Conservation (phyloP, 108 stramenopile species). For the Skeletonema marinoi region DNA sequence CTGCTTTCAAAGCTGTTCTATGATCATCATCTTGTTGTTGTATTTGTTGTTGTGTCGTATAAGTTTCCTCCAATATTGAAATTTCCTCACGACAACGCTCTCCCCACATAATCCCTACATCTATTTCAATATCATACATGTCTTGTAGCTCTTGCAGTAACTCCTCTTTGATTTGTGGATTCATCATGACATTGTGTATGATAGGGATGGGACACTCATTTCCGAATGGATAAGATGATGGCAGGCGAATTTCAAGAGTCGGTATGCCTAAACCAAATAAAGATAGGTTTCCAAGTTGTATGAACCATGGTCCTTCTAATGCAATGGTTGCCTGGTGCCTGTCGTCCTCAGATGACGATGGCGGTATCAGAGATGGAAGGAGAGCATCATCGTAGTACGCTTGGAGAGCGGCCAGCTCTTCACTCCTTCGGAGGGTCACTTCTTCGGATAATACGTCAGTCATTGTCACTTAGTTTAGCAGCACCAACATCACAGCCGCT, state of each 20-base stretch:
- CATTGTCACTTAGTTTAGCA: neutral
- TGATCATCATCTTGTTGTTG: neutral
- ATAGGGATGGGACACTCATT: conserved; percentile 31
- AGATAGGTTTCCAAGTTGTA: neutral
- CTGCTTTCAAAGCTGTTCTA: neutral
- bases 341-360: too few relatives aligned
- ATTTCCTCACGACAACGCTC: conserved; percentile 53
- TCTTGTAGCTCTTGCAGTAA: conserved; percentile 42
- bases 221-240: conserved; percentile 45
- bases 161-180: conserved; percentile 13
- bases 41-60: too few relatives aligned
- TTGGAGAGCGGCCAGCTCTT: neutral
- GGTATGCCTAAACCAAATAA: conserved; percentile 11
- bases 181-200: conserved; percentile 46
- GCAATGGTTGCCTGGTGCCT: too few relatives aligned
- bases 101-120: conserved; percentile 65
- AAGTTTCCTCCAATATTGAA: neutral
- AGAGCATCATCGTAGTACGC: conserved; percentile 8
- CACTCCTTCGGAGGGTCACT: neutral
- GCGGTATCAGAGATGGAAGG: neutral
- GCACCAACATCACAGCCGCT: too few relatives aligned
- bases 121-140: conserved; percentile 49
- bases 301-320: conserved; percentile 3
- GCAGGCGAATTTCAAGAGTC: conserved; percentile 40
- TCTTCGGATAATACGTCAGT: neutral